Conservation (phyloP, 2,329 filamentous ascomycete genomes). For the Pseudonectria buxi region DNA sequence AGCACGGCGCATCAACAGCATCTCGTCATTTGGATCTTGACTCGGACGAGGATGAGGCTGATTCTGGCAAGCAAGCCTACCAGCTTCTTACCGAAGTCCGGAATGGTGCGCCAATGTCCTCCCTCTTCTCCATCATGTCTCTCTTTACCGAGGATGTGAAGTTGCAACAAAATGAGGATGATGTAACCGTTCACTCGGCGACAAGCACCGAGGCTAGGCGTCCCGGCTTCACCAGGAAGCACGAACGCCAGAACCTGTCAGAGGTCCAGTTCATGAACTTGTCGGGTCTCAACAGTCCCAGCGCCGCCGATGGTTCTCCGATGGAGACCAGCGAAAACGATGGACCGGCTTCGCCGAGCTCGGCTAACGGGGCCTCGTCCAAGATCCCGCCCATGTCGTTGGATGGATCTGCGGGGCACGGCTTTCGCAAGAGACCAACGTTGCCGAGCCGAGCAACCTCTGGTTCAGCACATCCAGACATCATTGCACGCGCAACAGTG, state of each 20-base stretch:
- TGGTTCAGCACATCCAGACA: constrained; percentile 88
- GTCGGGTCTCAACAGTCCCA: constrained; percentile 35
- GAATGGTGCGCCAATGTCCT: constrained; percentile 97
- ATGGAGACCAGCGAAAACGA: constrained; percentile 12
- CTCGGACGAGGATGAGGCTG: constrained; percentile 61
- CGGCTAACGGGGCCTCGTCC: constrained; percentile 25
- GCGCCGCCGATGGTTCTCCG: constrained; percentile 23
- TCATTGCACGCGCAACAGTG: constrained; percentile 89
- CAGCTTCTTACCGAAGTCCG: constrained; percentile 95
- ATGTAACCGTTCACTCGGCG: constrained; percentile 17
- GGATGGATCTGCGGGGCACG: constrained; percentile 38
- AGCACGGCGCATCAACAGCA: constrained; percentile 31
- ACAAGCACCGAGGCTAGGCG: constrained; percentile 24
- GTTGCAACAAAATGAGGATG: constrained; percentile 65
- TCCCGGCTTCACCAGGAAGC: constrained; percentile 20
- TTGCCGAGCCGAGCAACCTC: constrained; percentile 41
- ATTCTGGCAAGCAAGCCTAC: constrained; percentile 72
- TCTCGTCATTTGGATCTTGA: constrained; percentile 22
- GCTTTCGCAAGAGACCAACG: constrained; percentile 28
- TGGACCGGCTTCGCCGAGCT: constrained; percentile 5
- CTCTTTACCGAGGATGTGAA: constrained; percentile 94
- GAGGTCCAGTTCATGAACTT: constrained; percentile 14
- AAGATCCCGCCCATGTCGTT: constrained; percentile 71
- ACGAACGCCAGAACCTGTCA: constrained; percentile 8
- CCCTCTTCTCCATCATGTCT: constrained; percentile 92